These are phyloP conservation scores for Medicago arabica DNA, from an alignment of 306 rosid genomes.

Conservation along the genomic window DNA sequence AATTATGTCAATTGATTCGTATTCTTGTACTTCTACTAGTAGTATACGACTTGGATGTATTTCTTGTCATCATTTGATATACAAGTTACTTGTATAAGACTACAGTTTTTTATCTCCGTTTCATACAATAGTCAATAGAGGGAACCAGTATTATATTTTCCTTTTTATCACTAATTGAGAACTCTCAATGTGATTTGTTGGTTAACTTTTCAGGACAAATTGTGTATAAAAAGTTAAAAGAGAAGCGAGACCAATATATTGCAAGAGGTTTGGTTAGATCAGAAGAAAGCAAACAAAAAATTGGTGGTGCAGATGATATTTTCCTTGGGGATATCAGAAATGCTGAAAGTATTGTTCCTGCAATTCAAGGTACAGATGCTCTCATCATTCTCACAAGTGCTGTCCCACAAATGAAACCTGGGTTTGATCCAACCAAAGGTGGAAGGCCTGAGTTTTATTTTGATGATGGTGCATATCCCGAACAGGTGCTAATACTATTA, in stretches of 20 bases:
- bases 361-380: conserved; percentile 76
- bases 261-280: conserved; percentile 88
- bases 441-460: conserved; percentile 89
- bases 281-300: conserved; percentile 78
- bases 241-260: conserved; percentile 70
- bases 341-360: conserved; percentile 68
- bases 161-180: neutral
- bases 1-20: neutral
- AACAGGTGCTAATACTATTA: conserved; percentile 62
- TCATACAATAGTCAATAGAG: neutral
- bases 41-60: neutral
- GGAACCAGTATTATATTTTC: neutral
- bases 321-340: conserved; percentile 86
- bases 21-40: neutral
- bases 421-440: conserved; percentile 88
- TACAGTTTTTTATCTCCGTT: conserved; percentile 5
- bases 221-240: conserved; percentile 75
- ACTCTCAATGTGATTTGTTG: conserved; percentile 34
- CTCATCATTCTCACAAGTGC: conserved; percentile 92
- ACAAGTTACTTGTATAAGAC: neutral
- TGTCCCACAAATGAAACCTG: conserved; percentile 84
- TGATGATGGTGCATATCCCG: conserved; percentile 90
- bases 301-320: conserved; percentile 76
- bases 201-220: conserved; percentile 71
- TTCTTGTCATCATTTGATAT: neutral